Percentiles rank a stretch among this genome's conserved stretches.
These are phyloP conservation scores for Aspergillus tubingensis DNA, from an alignment of 2,329 filamentous ascomycete species.

Conservation along the genomic window DNA sequence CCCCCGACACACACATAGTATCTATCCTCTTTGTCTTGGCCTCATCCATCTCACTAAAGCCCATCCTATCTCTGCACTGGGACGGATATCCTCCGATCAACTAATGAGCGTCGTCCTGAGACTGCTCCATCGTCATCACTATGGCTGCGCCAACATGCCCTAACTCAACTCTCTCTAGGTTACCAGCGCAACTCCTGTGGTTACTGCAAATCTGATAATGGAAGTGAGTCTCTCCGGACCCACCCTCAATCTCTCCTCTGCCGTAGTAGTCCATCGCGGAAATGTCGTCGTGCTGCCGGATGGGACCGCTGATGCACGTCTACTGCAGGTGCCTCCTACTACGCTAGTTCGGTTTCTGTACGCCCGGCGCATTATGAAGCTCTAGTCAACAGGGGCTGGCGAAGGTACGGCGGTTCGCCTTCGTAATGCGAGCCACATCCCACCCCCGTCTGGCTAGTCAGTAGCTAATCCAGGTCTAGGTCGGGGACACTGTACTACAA, in stretches of 20 bases:
- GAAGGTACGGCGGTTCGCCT: slow-evolving; percentile 38
- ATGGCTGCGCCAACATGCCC: slow-evolving; percentile 11
- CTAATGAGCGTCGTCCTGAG: slow-evolving; percentile 7
- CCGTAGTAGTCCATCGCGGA: neutral
- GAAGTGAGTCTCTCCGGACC: slow-evolving; percentile 43
- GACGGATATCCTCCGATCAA: slow-evolving; percentile 11
- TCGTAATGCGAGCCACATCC: neutral
- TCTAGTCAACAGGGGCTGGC: slow-evolving; percentile 52
- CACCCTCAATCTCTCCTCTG: slow-evolving; percentile 6
- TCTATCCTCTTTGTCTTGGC: neutral
- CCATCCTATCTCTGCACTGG: neutral
- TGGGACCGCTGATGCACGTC: slow-evolving; percentile 16
- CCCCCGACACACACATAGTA: neutral
- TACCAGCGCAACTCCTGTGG: slow-evolving; percentile 52
- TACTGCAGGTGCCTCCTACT: slow-evolving; percentile 47
- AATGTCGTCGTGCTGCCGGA: slow-evolving; percentile 3
- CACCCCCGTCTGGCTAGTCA: neutral
- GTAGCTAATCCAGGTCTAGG: slow-evolving; percentile 30
- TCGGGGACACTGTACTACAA: slow-evolving; percentile 54
- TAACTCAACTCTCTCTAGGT: slow-evolving; percentile 32
- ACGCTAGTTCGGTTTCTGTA: slow-evolving; percentile 47
- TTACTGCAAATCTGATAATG: slow-evolving; percentile 50
- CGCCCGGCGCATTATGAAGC: slow-evolving; percentile 50
- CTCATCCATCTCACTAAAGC: neutral
- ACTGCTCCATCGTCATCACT: neutral